These are phyloP conservation scores for Beauveria australis DNA, from an alignment of 2,329 filamentous ascomycete species.

Conservation along the genomic window DNA sequence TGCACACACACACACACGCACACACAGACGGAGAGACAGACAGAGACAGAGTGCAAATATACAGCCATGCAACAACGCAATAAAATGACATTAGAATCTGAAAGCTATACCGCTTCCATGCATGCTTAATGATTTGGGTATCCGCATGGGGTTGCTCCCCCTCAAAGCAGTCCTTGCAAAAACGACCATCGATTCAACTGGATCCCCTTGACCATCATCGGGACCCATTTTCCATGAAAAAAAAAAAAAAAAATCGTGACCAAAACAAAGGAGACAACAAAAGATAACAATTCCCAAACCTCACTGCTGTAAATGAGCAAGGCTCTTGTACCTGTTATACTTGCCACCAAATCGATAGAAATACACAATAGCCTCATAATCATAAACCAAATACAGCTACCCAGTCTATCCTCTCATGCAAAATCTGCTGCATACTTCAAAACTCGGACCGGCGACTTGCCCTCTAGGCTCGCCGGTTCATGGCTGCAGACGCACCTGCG, in stretches of 20 bases:
- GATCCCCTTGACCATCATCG: slow-evolving; percentile 1
- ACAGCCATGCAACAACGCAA: background rate
- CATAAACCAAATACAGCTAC: slow-evolving; percentile 3
- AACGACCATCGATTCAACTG: background rate
- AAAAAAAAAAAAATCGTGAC: background rate
- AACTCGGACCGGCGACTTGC: slow-evolving; percentile 4
- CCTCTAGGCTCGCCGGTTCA: slow-evolving; percentile 12
- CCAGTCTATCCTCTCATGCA: background rate
- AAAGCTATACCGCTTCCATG: slow-evolving; percentile 8
- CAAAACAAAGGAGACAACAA: background rate
- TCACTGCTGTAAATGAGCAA: slow-evolving; percentile 2
- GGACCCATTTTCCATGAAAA: background rate
- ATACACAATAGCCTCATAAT: slow-evolving; percentile 1
- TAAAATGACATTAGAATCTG: background rate
- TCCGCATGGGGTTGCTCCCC: slow-evolving; percentile 9
- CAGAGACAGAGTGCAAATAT: background rate
- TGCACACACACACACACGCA: background rate
- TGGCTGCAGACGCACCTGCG: slow-evolving; percentile 47
- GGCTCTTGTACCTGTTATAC: background rate
- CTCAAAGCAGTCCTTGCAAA: slow-evolving; percentile 9
- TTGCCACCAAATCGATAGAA: slow-evolving; percentile 1
- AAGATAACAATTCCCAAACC: background rate
- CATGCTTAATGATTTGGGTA: slow-evolving; percentile 11
- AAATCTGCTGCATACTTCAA: background rate
- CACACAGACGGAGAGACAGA: background rate